These are phyloP conservation scores for Hondaea fermentalgiana DNA, from an alignment of 108 stramenopile genomes.

Conservation along the genomic window DNA sequence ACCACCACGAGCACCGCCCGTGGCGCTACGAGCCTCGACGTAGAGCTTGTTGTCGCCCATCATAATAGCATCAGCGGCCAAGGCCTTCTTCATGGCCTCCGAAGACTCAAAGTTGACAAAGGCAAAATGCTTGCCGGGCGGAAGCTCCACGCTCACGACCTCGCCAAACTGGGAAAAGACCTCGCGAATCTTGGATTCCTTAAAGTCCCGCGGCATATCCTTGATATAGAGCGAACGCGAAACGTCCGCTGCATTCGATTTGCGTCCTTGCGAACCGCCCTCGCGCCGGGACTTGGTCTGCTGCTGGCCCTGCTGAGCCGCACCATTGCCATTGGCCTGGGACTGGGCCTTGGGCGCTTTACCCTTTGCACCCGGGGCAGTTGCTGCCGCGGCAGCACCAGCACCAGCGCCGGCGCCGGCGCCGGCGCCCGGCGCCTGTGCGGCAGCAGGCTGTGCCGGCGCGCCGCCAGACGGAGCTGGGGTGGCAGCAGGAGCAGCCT, in stretches of 20 bases:
- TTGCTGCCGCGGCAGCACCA: not conserved
- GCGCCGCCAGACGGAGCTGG: not conserved
- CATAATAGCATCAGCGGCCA: not conserved
- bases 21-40: not conserved
- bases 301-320: not conserved
- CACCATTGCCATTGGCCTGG: not conserved
- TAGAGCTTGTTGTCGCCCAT: not conserved
- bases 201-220: not conserved
- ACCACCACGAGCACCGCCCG: not conserved
- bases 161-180: constrained; percentile 4
- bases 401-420: not conserved
- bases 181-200: not conserved
- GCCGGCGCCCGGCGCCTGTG: not conserved
- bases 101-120: not conserved
- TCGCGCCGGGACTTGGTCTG: not conserved
- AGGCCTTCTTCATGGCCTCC: not conserved
- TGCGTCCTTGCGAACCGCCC: not conserved
- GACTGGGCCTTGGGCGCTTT: not conserved
- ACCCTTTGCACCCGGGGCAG: not conserved
- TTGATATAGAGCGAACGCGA: not conserved
- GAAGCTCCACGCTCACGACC: constrained; percentile 10
- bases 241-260: not conserved
- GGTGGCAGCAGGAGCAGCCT: not conserved
- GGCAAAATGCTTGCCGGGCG: constrained; percentile 6
- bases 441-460: too few relatives aligned